These are phyloP conservation scores for Aspergillus pseudotamarii DNA, from an alignment of 2,329 filamentous ascomycete species.

Conservation along the genomic window DNA sequence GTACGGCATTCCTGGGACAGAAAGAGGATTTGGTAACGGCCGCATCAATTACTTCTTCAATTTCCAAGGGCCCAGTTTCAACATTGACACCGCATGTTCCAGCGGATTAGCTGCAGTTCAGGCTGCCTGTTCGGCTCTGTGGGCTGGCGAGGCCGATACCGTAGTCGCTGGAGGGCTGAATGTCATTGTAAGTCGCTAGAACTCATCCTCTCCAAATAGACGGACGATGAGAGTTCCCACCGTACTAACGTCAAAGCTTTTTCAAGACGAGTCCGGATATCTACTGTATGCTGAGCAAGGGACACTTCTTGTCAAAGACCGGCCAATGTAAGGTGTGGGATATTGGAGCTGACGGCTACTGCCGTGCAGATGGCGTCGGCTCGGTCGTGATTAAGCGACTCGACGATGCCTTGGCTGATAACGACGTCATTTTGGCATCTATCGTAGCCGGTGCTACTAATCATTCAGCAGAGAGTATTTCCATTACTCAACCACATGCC, in stretches of 20 bases:
- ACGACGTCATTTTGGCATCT: conserved; percentile 46
- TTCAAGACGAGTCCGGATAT: conserved; percentile 70
- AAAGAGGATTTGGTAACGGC: conserved; percentile 61
- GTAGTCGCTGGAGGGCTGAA: conserved; percentile 78
- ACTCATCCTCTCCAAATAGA: no score
- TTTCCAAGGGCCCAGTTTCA: conserved; percentile 71
- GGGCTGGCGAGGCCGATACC: conserved; percentile 75
- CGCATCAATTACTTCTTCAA: conserved; percentile 77
- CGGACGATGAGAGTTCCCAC: no score
- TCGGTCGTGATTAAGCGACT: conserved; percentile 56
- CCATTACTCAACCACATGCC: conserved; percentile 47
- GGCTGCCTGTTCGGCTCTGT: conserved; percentile 69
- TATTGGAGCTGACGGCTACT: conserved; percentile 56
- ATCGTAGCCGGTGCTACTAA: conserved; percentile 48
- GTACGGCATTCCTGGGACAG: conserved; percentile 65
- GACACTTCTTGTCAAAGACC: conserved; percentile 31
- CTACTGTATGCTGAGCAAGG: conserved; percentile 70
- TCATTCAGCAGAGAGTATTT: conserved; percentile 49
- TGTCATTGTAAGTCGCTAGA: conserved; percentile 41
- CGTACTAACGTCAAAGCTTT: no score
- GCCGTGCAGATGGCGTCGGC: conserved; percentile 54
- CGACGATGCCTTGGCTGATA: conserved; percentile 53
- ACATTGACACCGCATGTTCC: conserved; percentile 74
- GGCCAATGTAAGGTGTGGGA: conserved; percentile 56
- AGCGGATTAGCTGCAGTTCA: conserved; percentile 65